phyloP scores from a whole-genome alignment of 208 protist species.

The Angomonas deanei region DNA sequence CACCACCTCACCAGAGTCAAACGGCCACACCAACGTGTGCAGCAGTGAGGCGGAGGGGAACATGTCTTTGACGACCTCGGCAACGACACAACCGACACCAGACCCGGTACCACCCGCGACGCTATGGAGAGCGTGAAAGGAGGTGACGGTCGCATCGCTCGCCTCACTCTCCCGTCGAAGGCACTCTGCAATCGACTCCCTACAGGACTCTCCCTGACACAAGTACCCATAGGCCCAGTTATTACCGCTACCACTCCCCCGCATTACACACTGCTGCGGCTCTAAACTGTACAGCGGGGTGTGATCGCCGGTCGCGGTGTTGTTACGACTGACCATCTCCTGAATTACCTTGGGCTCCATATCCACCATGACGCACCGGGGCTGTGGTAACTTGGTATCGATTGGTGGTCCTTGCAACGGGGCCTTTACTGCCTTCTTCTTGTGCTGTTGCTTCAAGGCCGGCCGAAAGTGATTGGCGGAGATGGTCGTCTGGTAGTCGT shows the following conservation, averaged over 20 bases:
- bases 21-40: conserved; percentile 76
- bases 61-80: conserved; percentile 55
- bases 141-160: conserved; percentile 38
- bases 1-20: conserved; percentile 71
- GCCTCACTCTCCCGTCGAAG: conserved; percentile 73
- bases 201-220: conserved; percentile 45
- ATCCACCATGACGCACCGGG: conserved; percentile 83
- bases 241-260: conserved; percentile 76
- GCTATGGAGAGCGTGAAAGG: conserved; percentile 79
- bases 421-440: neutral
- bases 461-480: conserved; percentile 60
- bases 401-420: neutral
- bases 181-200: conserved; percentile 52
- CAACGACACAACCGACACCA: conserved; percentile 76
- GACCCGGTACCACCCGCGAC: conserved; percentile 88
- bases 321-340: conserved; percentile 17
- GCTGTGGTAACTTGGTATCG: conserved; percentile 25
- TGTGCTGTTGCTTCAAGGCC: conserved; percentile 1
- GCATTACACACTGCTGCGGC: conserved; percentile 62
- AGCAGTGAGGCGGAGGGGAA: conserved; percentile 55
- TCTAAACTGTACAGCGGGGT: conserved; percentile 32
- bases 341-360: conserved; percentile 88
- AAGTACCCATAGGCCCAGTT: conserved; percentile 90
- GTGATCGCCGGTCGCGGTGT: neutral
- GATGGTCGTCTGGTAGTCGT: conserved; percentile 48